Percentiles rank a stretch among this genome's conserved stretches.
Conservation (phyloP, 1,139 yeast species). For the Suhomyces bribrorum region DNA sequence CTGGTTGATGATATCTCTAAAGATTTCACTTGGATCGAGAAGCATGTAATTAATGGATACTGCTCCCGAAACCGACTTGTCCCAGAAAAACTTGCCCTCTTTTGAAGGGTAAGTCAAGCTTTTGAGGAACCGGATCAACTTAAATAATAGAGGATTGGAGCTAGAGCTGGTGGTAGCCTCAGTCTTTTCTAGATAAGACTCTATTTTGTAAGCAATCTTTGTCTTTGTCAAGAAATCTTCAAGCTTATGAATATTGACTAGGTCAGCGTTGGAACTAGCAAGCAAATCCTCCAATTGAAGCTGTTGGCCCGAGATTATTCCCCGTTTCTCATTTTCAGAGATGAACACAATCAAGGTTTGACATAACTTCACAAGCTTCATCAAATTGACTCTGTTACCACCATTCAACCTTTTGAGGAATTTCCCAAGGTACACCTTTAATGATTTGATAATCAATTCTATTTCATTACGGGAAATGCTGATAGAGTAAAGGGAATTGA, state of each 20-base stretch:
- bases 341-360: conserved; percentile 52
- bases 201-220: conserved; percentile 83
- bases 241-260: conserved; percentile 68
- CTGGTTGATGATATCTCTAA: conserved; percentile 63
- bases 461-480: conserved; percentile 56
- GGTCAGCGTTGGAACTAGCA: conserved; percentile 59
- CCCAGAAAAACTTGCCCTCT: conserved; percentile 83
- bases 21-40: conserved; percentile 76
- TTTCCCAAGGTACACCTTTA: conserved; percentile 57
- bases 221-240: conserved; percentile 64
- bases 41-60: conserved; percentile 64
- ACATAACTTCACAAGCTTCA: conserved; percentile 63
- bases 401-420: conserved; percentile 66
- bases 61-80: conserved; percentile 25
- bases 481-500: conserved; percentile 68
- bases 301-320: conserved; percentile 52
- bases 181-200: conserved; percentile 58
- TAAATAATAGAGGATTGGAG: conserved; percentile 63
- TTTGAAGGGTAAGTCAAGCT: conserved; percentile 71
- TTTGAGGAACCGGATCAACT: conserved; percentile 63
- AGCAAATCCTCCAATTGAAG: conserved; percentile 57
- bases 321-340: conserved; percentile 22
- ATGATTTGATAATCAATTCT: conserved; percentile 39
- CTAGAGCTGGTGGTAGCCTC: conserved; percentile 14
- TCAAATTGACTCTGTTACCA: conserved; percentile 70